Percentiles rank a stretch among this genome's conserved stretches.
phyloP scores from a whole-genome alignment of 2,329 filamentous ascomycete genomes.

The Penicillium sp. region DNA sequence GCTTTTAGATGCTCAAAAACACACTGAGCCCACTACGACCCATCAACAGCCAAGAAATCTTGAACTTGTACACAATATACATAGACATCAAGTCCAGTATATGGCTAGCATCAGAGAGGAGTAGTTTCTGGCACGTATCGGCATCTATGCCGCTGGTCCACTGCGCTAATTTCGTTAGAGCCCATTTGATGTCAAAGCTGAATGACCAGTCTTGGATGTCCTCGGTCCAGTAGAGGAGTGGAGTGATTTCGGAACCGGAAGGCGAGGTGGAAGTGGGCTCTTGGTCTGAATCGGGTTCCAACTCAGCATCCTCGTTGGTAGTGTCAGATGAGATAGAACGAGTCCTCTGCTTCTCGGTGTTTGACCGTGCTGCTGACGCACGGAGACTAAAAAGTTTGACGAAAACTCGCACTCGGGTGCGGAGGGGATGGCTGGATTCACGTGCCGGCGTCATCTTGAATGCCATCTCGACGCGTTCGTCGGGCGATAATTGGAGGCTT shows the following conservation, averaged over 20 bases:
- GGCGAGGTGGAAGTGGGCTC: neutral
- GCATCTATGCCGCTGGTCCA: neutral
- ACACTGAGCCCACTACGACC: neutral
- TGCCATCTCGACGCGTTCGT: slow-evolving; percentile 7
- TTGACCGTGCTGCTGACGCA: slow-evolving; percentile 5
- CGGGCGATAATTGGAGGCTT: neutral
- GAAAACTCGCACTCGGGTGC: slow-evolving; percentile 10
- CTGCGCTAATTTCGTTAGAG: neutral
- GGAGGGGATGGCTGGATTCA: slow-evolving; percentile 1
- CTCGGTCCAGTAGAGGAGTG: neutral
- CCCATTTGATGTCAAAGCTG: neutral
- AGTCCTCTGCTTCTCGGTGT: neutral
- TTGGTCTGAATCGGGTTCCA: neutral
- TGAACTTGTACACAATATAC: neutral
- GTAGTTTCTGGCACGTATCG: neutral
- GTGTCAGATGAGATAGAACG: neutral
- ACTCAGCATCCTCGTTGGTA: neutral
- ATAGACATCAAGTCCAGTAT: neutral
- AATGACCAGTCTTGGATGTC: neutral
- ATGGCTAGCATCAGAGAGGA: neutral
- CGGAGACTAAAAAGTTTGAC: slow-evolving; percentile 13
- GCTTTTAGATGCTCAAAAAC: neutral
- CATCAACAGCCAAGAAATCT: neutral
- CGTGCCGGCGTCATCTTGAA: slow-evolving; percentile 6
- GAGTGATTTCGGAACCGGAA: neutral